phyloP scores from a whole-genome alignment of 2,329 filamentous ascomycete species.

The Herpomyces periplanetae region DNA sequence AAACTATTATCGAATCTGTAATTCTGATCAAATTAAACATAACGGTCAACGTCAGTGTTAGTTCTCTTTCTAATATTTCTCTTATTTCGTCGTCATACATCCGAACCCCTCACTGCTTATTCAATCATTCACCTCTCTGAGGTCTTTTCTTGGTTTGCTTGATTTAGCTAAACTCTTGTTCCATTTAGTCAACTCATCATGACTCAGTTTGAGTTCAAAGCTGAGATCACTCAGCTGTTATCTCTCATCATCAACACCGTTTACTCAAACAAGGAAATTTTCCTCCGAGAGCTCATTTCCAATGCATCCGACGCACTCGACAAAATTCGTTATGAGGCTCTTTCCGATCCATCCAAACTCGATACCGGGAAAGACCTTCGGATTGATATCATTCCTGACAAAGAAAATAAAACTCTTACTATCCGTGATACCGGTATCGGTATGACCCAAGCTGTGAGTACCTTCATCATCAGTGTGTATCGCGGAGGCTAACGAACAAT shows the following conservation, averaged over 20 bases:
- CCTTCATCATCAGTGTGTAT: conserved; percentile 1
- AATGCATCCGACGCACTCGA: conserved; percentile 95
- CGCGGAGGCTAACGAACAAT: conserved; percentile 7
- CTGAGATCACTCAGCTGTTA: conserved; percentile 99
- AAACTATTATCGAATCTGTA: too few species aligned
- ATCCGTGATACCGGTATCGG: conserved; percentile 95
- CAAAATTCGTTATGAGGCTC: conserved; percentile 96
- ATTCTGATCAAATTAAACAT: too few species aligned
- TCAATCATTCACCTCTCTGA: too few species aligned
- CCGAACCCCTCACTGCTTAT: too few species aligned
- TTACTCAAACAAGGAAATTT: conserved; percentile 99
- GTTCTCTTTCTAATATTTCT: too few species aligned
- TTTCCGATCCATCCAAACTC: conserved; percentile 88
- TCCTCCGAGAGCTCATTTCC: conserved; percentile 89
- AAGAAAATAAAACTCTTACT: conserved; percentile 85
- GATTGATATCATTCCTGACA: conserved; percentile 94
- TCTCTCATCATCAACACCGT: conserved; percentile 99
- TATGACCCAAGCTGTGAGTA: conserved; percentile 95
- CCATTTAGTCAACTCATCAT: too few species aligned
- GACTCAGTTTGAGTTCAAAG: conserved; percentile 96
- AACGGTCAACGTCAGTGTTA: too few species aligned
- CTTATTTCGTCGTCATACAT: too few species aligned
- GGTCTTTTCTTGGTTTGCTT: too few species aligned
- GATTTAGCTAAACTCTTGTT: too few species aligned
- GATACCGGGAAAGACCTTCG: conserved; percentile 90